phyloP scores from a whole-genome alignment of 495 filamentous ascomycete genomes.

The Penicillium maclennaniae region DNA sequence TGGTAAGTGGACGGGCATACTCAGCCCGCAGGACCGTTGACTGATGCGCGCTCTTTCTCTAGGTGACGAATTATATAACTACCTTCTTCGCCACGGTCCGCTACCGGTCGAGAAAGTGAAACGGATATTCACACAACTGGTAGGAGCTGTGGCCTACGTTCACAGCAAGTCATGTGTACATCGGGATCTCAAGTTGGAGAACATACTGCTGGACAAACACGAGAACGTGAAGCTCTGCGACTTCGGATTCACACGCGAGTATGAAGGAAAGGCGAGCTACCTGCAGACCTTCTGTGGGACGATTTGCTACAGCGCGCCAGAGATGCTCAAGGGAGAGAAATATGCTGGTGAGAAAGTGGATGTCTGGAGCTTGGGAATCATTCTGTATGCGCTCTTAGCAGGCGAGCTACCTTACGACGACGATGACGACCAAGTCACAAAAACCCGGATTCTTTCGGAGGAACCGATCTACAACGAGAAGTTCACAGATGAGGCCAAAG shows the following conservation, averaged over 20 bases:
- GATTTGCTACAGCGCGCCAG: constrained; percentile 94
- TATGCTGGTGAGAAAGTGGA: constrained; percentile 97
- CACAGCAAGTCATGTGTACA: constrained; percentile 95
- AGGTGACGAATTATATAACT: constrained; percentile 97
- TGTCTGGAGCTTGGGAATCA: constrained; percentile 96
- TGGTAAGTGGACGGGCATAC: constrained; percentile 51
- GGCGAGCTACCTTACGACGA: constrained; percentile 97
- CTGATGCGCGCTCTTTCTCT: constrained; percentile 3
- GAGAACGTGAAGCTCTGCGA: constrained; percentile 99
- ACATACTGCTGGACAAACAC: constrained; percentile 93
- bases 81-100: constrained; percentile 81
- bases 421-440: constrained; percentile 82
- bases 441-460: constrained; percentile 74
- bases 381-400: constrained; percentile 85
- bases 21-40: neutral
- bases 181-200: constrained; percentile 94
- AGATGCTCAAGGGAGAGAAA: constrained; percentile 98
- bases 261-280: constrained; percentile 92
- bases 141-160: constrained; percentile 92
- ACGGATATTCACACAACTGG: constrained; percentile 92
- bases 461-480: constrained; percentile 83
- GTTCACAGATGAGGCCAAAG: constrained; percentile 70
- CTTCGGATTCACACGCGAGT: constrained; percentile 96
- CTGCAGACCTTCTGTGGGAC: constrained; percentile 97
- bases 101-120: constrained; percentile 86